Evolutionary conservation across 306 rosid species (phyloP).

Genomic region (Acacia melanoxylon): DNA sequence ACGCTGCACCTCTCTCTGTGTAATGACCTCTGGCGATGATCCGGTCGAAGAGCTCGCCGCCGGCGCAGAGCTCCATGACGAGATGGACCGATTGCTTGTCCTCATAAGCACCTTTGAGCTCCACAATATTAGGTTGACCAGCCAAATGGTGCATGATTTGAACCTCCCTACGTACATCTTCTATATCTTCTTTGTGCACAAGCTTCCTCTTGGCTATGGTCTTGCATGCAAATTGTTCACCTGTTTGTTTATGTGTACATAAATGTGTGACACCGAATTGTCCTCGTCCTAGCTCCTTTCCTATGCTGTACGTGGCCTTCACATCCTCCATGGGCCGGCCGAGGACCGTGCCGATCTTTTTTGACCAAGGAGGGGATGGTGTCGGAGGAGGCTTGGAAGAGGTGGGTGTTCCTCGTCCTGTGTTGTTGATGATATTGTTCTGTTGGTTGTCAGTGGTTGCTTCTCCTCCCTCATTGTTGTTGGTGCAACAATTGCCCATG

Average conservation of each 20-base stretch:
- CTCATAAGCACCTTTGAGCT: constrained; percentile 85
- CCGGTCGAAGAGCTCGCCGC: constrained; percentile 91
- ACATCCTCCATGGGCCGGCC: constrained; percentile 95
- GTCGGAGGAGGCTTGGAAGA: constrained; percentile 32
- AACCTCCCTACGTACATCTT: constrained; percentile 92
- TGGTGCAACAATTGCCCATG: constrained; percentile 96
- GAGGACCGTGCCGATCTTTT: constrained; percentile 64
- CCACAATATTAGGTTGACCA: constrained; percentile 84
- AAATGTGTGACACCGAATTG: constrained; percentile 90
- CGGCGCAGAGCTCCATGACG: constrained; percentile 95
- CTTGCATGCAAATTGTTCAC: constrained; percentile 85
- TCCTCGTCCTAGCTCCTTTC: constrained; percentile 92
- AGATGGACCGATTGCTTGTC: constrained; percentile 88
- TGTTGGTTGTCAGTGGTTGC: background rate
- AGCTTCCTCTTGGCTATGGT: constrained; percentile 93
- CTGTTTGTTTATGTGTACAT: constrained; percentile 71
- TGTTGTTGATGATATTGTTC: background rate
- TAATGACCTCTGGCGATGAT: constrained; percentile 95
- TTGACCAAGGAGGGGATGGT: constrained; percentile 37
- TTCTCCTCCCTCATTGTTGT: constrained; percentile 44
- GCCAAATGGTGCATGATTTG: constrained; percentile 95
- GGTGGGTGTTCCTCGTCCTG: background rate
- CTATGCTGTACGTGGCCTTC: constrained; percentile 50
- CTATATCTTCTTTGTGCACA: constrained; percentile 74
- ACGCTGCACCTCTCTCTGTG: constrained; percentile 91